Percentiles rank a stretch among this genome's conserved stretches.
Conservation (phyloP, 768 basidiomycete genomes). For the Lactarius trivialis region DNA sequence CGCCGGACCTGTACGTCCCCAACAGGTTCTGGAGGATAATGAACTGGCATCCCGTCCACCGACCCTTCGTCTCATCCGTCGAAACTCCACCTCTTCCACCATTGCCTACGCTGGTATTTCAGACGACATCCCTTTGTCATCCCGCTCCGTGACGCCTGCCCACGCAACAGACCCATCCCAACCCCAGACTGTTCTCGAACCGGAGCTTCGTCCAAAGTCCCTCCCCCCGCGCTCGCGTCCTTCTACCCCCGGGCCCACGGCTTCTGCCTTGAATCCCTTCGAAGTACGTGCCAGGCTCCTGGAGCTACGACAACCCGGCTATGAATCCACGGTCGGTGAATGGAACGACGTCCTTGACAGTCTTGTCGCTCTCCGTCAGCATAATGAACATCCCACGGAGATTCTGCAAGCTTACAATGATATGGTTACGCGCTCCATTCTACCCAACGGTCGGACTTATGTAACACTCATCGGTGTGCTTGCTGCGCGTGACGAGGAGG, state of each 20-base stretch:
- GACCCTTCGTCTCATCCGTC: conserved; percentile 35
- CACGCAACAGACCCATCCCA: conserved; percentile 25
- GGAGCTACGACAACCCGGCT: conserved; percentile 20
- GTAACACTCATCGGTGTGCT: conserved; percentile 53
- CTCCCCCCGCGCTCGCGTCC: background rate
- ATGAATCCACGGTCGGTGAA: conserved; percentile 38
- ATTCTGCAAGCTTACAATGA: conserved; percentile 66
- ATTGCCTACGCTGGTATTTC: conserved; percentile 23
- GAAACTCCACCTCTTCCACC: conserved; percentile 36
- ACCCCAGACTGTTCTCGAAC: conserved; percentile 27
- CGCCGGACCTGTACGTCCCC: conserved; percentile 23
- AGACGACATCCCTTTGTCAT: conserved; percentile 16
- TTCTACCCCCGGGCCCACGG: background rate
- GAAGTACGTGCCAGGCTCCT: conserved; percentile 32
- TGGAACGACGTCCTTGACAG: conserved; percentile 61
- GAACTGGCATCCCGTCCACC: conserved; percentile 22
- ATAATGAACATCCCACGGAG: conserved; percentile 48
- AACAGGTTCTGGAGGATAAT: conserved; percentile 14
- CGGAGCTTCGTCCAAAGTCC: conserved; percentile 4
- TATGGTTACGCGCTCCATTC: conserved; percentile 54
- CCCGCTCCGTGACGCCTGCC: conserved; percentile 5
- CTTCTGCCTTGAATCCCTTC: conserved; percentile 13
- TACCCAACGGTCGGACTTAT: conserved; percentile 62
- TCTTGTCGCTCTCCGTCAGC: conserved; percentile 39
- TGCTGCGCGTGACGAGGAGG: conserved; percentile 60